Conservation (phyloP, 768 basidiomycete species). For the Rhizopogon vinicolor region DNA sequence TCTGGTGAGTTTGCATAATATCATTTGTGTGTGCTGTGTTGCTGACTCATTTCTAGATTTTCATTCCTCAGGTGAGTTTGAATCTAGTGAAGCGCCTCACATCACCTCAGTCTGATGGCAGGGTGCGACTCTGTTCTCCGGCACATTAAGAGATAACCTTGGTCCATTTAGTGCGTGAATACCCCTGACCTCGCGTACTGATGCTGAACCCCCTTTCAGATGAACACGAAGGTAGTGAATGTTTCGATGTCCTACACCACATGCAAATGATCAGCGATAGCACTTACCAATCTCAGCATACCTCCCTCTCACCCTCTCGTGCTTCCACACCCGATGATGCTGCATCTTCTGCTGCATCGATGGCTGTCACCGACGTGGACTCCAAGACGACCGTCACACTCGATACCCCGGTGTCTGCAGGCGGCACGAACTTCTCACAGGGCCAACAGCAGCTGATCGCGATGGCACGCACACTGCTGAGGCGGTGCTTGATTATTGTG, state of each 20-base stretch:
- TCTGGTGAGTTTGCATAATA: slow-evolving; percentile 40
- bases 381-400: slow-evolving; percentile 55
- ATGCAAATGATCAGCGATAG: slow-evolving; percentile 62
- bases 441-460: slow-evolving; percentile 88
- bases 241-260: too few species aligned
- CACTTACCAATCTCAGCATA: slow-evolving; percentile 41
- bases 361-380: slow-evolving; percentile 49
- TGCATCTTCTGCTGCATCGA: slow-evolving; percentile 36
- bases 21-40: slow-evolving; percentile 1
- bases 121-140: slow-evolving; percentile 76
- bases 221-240: too few species aligned
- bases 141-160: slow-evolving; percentile 73
- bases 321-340: slow-evolving; percentile 40
- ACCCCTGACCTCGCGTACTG: too few species aligned
- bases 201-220: too few species aligned
- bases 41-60: slow-evolving; percentile 43
- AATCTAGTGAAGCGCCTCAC: neutral
- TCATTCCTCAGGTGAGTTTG: slow-evolving; percentile 53
- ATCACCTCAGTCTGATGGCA: slow-evolving; percentile 11
- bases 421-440: slow-evolving; percentile 88
- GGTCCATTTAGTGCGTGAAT: too few species aligned
- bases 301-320: slow-evolving; percentile 43
- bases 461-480: slow-evolving; percentile 76
- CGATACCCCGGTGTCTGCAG: slow-evolving; percentile 77
- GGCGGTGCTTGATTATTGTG: slow-evolving; percentile 69